Evolutionary conservation across 352 stramenopile genomes (phyloP), one percentile per base, ranked within the genome.

Genomic region (Globisporangium abappressorium): DNA sequence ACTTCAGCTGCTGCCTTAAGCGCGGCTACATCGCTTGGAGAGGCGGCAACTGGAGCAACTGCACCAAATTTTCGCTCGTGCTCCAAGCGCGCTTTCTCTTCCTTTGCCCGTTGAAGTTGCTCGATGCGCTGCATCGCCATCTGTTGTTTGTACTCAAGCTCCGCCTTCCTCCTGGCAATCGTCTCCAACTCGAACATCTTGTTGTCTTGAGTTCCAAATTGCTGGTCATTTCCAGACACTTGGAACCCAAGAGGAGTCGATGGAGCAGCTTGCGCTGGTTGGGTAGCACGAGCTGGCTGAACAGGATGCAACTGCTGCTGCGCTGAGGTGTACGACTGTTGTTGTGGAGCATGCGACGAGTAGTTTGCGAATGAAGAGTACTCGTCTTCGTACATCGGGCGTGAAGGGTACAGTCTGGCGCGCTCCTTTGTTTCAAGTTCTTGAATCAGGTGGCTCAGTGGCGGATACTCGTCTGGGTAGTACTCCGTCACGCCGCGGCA

Each of bases 401-500:
- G 80, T 15, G 77, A 69, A 6, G 87, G 84, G 58, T 95, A 95
- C 70, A 96, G 46, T 51, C 59, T 72, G n/a, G 70, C 60, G 22
- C 79, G 80, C 68, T 96, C 89, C 49, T 74, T 69, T 0, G 49
- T 54, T 66, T 96, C 89, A 2, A 74, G 79, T 9, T 85, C 72
- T 71, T 93, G 69, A 20, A 96, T 91, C 33, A 88, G 55, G 46
- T 88, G 84, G 62, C 85, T 94, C 34, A 96, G 68, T 1, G 73
- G 70, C 33, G 89, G 89, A 65, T 96, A 96, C 26, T 88, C 81
- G 33, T 90, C 69, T 53, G 72, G 69, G 26, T 70, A 66, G 68
- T 95, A 95, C 68, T 96, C 89, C 0, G 87, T 96, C 64, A 93
- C 85, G 2, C 89, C 89, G 18, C 89, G 87, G 30, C 85, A 93